Evolutionary conservation across 2,329 filamentous ascomycete species (phyloP), one percentile per base, ranked within the genome.

Genomic region (Scedosporium apiospermum): DNA sequence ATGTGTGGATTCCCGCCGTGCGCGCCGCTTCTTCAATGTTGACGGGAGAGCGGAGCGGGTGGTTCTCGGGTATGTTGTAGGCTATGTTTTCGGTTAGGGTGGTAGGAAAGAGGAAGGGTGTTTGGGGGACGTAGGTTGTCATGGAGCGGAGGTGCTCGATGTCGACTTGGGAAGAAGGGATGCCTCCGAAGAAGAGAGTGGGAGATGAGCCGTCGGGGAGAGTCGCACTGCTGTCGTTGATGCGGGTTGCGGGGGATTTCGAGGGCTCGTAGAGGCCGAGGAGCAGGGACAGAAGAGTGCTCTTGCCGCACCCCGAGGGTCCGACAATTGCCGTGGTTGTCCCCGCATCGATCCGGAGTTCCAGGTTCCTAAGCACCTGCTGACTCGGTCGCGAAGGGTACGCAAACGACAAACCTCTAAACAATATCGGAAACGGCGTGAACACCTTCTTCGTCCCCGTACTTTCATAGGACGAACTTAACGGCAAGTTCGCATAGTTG

Each of bases 241-340:
- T 46, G 42, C 23, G 23, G 6, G 67, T 64, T 9, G 44, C 10
- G 6, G 57, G 41, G 1, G 62, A 2, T 44, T 57, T 27, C n/a
- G 63, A 38, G 0, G 81, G 79, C 1, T 73, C 66, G 67, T 95
- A 91, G 0, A 97, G 78, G 1, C 88, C 85, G 3, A 96, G 76
- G 0, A 98, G 78, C 0, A 98, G 76, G 0, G 88, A 84, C 0
- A 88, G 82, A 42, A 97, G 80, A 0, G 93, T 97, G 14, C 89
- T 93, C 75, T 99, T 98, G 1, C 95, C 93, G n/a, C 88, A 90
- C 0, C 95, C 93, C 0, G 92, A 96, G 0, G 83, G 77, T 1
- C 93, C 93, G 2, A 96, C 91, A 21, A 98, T 85, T 2, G 90
- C 91, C 0, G 87, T 87, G 66, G 85, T 89, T 3, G 82, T 85